These are phyloP conservation scores for Thermothelomyces thermophilus DNA, from an alignment of 2,329 filamentous ascomycete genomes.

Conservation along the genomic window DNA sequence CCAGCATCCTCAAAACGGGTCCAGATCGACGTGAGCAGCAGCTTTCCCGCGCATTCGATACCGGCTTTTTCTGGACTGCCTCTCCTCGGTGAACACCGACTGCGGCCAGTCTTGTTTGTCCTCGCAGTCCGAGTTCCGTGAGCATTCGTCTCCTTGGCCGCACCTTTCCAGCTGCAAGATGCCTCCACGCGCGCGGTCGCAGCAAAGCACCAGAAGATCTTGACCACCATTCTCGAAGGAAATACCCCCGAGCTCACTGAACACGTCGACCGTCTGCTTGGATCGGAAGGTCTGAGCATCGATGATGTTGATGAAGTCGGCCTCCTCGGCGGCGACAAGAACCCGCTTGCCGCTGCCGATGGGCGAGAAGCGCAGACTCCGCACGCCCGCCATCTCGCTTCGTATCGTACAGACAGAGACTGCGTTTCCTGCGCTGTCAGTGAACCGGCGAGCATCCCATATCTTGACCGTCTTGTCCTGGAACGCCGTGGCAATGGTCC, in stretches of 20 bases:
- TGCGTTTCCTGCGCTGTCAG: slow-evolving; percentile 42
- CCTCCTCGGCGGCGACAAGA: slow-evolving; percentile 67
- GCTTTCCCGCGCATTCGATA: slow-evolving; percentile 19
- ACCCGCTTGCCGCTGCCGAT: slow-evolving; percentile 59
- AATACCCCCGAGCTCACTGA: slow-evolving; percentile 67
- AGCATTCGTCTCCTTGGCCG: slow-evolving; percentile 28
- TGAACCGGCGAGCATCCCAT: slow-evolving; percentile 70
- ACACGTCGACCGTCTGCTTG: slow-evolving; percentile 67
- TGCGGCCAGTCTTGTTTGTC: slow-evolving; percentile 24
- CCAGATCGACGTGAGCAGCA: slow-evolving; percentile 17
- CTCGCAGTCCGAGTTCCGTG: slow-evolving; percentile 20
- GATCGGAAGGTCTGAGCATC: slow-evolving; percentile 57
- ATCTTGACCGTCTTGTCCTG: slow-evolving; percentile 69
- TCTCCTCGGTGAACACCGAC: slow-evolving; percentile 23
- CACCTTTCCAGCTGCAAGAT: slow-evolving; percentile 55
- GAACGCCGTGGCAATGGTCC: slow-evolving; percentile 68
- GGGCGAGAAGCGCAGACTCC: slow-evolving; percentile 66
- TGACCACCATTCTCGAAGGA: slow-evolving; percentile 60
- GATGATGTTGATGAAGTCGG: slow-evolving; percentile 65
- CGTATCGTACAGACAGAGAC: slow-evolving; percentile 49
- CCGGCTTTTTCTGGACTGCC: slow-evolving; percentile 11
- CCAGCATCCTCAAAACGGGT: slow-evolving; percentile 24
- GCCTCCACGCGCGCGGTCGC: slow-evolving; percentile 59
- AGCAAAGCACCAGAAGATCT: slow-evolving; percentile 62
- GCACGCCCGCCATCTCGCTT: slow-evolving; percentile 61